Base-by-base conservation (phyloP, 495 filamentous ascomycete genomes). In the Trichoderma asperelloides region DNA sequence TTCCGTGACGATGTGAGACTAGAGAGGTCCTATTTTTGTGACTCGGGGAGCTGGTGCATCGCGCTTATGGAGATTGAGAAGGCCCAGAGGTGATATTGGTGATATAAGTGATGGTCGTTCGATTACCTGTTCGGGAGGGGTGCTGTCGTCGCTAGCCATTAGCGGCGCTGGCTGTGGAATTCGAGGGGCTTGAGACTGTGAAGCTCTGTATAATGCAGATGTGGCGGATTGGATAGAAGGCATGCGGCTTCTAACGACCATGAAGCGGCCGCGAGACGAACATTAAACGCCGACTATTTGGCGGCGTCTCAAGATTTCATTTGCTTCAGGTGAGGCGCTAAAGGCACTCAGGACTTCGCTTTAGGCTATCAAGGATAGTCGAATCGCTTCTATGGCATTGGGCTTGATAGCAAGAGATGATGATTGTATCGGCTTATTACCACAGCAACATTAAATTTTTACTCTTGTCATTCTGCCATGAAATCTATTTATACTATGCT, bases 41-140 rank as follows among this genome's bases (percentile, higher is more conserved):
- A 60, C 55, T 60, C 6, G 55, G 47, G 27, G n/a, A 25, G 55
- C 25, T 7, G 27, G 55, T 60, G 55, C 55, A 60, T 60, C 55
- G 55, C 55, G 55, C 55, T 60, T 60, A 60, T 60, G 9, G 55
- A 23, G 27, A 60, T 60, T 60, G 55, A 60, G 55, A 60, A 60
- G 25, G 55, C 25, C n/a, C 49, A 55, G n/a, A n/a, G 49, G 49
- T 55, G 49, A 55, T 55, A 15, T 16, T 18, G 8, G 21, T 23
- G 55, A 60, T 60, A 9, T 60, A 15, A 12, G 27, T 30, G 55
- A 60, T 30, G 49, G 49, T 21, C 23, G n/a, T 27, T 27, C n/a
- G 21, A 25, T 21, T 21, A 23, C 21, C 18, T 5, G n/a, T 51
- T 51, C 8, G 23, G 25, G 55, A 60, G 55, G 55, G 55, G 55